Evolutionary conservation across 225 moss, liverwort and hornwort genomes (phyloP).

Genomic region (Lunularia cruciata): DNA sequence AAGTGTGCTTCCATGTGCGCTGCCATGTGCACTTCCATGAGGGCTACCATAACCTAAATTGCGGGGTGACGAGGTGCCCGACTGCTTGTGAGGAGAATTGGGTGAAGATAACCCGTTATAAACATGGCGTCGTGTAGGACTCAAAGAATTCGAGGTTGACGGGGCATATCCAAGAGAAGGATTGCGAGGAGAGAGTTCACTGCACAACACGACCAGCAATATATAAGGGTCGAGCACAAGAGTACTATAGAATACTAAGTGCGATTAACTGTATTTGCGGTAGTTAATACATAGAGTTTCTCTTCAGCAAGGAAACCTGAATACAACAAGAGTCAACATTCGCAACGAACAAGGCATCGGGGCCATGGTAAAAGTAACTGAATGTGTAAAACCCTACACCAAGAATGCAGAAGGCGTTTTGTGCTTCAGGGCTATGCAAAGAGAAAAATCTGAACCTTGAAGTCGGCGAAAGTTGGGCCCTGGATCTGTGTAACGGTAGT

Average conservation of each 20-base stretch:
- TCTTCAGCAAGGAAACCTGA: conserved; percentile 37
- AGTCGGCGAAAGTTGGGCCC: conserved; percentile 40
- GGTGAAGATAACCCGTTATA: conserved; percentile 82
- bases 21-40: conserved; percentile 40
- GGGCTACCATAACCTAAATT: conserved; percentile 70
- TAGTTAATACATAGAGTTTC: conserved; percentile 33
- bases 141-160: conserved; percentile 49
- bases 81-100: conserved; percentile 66
- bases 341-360: too few species aligned
- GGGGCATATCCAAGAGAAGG: conserved; percentile 41
- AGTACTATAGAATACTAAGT: too few species aligned
- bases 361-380: too few species aligned
- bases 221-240: not conserved
- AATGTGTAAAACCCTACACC: too few species aligned
- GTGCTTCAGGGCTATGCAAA: not conserved
- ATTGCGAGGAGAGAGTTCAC: conserved; percentile 68
- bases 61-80: conserved; percentile 78
- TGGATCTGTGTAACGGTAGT: conserved; percentile 29
- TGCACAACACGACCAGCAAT: conserved; percentile 35
- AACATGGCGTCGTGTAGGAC: conserved; percentile 66
- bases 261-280: too few species aligned
- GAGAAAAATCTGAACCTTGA: conserved; percentile 22
- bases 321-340: too few species aligned
- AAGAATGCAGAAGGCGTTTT: too few species aligned
- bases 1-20: conserved; percentile 16